phyloP scores from a whole-genome alignment of 129 eudicot genomes.

The Chrysanthemum lavandulifolium region DNA sequence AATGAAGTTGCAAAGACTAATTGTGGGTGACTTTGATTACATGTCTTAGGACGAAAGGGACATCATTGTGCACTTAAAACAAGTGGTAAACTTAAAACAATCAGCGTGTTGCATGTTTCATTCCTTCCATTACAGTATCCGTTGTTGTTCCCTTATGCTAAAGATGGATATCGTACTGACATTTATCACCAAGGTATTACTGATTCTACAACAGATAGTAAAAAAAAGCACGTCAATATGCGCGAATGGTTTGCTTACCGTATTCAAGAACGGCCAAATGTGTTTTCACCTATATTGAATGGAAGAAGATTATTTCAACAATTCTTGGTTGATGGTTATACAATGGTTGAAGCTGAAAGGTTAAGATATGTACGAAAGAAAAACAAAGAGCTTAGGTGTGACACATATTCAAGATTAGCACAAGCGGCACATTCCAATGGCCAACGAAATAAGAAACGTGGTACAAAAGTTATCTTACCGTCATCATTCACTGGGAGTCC shows the following conservation, averaged over 20 bases:
- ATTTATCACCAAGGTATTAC: neutral
- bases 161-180: neutral
- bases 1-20: neutral
- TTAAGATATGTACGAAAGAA: neutral
- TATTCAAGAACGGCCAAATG: neutral
- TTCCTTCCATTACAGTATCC: neutral
- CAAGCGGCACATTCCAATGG: neutral
- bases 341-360: neutral
- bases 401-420: neutral
- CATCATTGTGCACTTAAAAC: neutral
- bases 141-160: neutral
- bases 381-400: neutral
- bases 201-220: neutral
- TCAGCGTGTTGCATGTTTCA: neutral
- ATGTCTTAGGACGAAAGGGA: neutral
- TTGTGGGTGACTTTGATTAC: neutral
- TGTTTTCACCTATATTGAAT: neutral
- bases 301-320: neutral
- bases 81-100: neutral
- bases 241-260: neutral
- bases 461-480: too few species aligned
- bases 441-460: too few species aligned
- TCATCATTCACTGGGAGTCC: too few species aligned
- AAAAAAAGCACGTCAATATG: neutral
- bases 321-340: neutral